Evolutionary conservation across 805 yeast genomes (phyloP).

Genomic region (Candida vartiovaarae): DNA sequence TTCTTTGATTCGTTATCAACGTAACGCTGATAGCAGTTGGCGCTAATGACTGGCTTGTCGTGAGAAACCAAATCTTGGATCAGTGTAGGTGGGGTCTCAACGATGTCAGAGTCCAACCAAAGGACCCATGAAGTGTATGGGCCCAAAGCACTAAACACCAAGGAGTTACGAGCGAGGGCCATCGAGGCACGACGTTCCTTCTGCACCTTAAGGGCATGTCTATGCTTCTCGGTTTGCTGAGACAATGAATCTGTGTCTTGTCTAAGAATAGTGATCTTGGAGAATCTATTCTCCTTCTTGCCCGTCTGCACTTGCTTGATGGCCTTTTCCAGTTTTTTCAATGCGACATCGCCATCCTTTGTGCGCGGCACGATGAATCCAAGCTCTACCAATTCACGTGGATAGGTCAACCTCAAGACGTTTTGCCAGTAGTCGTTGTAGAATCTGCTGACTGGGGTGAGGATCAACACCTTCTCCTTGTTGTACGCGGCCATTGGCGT

Average conservation of each 20-base stretch:
- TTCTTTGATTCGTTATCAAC: constrained; percentile 51
- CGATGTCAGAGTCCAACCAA: constrained; percentile 94
- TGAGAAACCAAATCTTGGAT: constrained; percentile 84
- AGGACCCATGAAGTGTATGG: constrained; percentile 92
- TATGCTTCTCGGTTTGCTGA: constrained; percentile 74
- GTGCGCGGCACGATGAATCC: constrained; percentile 90
- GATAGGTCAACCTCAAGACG: constrained; percentile 66
- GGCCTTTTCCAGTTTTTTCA: constrained; percentile 65
- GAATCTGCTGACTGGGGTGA: constrained; percentile 88
- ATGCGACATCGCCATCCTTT: constrained; percentile 72
- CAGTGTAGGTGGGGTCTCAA: constrained; percentile 78
- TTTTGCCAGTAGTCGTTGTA: constrained; percentile 86
- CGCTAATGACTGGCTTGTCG: constrained; percentile 81
- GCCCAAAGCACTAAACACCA: constrained; percentile 79
- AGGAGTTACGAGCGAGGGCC: constrained; percentile 92
- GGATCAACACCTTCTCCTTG: constrained; percentile 74
- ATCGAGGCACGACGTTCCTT: constrained; percentile 82
- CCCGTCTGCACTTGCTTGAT: constrained; percentile 66
- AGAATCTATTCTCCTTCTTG: constrained; percentile 58
- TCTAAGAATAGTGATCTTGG: constrained; percentile 80
- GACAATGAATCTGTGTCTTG: constrained; percentile 80
- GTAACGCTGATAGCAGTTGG: constrained; percentile 88
- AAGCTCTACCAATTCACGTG: constrained; percentile 75
- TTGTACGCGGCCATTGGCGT: constrained; percentile 66
- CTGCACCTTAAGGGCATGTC: constrained; percentile 84